Conservation (phyloP, 2,329 filamentous ascomycete species). For the Sporothrix phasma region DNA sequence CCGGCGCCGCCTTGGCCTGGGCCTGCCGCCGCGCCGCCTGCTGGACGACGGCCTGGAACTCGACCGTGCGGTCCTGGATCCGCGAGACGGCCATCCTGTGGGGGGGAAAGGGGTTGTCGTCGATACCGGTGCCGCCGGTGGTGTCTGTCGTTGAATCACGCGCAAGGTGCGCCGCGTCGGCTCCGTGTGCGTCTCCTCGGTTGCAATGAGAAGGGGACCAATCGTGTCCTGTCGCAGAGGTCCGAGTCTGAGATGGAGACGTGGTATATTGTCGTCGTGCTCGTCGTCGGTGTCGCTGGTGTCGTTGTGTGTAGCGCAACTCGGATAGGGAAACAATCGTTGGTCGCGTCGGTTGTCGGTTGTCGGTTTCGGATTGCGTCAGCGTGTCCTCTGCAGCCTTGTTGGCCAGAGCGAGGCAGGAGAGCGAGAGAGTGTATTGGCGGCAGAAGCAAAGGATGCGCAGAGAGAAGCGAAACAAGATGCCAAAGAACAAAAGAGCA, state of each 20-base stretch:
- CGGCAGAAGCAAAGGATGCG: too few species aligned
- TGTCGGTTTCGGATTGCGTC: not conserved
- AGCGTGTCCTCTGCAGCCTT: constrained; percentile 5
- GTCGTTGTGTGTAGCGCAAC: not conserved
- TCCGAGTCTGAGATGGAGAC: too few species aligned
- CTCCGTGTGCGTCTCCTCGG: not conserved
- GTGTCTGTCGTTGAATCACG: not conserved
- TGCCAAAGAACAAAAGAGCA: too few species aligned
- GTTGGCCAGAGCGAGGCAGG: not conserved
- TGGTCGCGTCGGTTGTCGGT: not conserved
- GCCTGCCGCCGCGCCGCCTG: constrained; percentile 76
- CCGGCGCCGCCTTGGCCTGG: constrained; percentile 46
- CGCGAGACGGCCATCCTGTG: constrained; percentile 56
- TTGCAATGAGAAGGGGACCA: not conserved
- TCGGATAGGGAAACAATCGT: not conserved
- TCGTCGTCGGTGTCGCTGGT: not conserved
- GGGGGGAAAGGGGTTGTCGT: not conserved
- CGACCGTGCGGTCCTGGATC: constrained; percentile 91
- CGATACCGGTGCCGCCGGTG: not conserved
- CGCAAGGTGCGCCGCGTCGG: not conserved
- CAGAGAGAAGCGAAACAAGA: too few species aligned
- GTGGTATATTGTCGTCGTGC: not conserved
- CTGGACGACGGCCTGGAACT: constrained; percentile 85
- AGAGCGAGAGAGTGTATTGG: not conserved
- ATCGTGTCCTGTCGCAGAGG: not conserved